These are phyloP conservation scores for Plantago elongata DNA, from an alignment of 257 asterid species.

Conservation along the genomic window DNA sequence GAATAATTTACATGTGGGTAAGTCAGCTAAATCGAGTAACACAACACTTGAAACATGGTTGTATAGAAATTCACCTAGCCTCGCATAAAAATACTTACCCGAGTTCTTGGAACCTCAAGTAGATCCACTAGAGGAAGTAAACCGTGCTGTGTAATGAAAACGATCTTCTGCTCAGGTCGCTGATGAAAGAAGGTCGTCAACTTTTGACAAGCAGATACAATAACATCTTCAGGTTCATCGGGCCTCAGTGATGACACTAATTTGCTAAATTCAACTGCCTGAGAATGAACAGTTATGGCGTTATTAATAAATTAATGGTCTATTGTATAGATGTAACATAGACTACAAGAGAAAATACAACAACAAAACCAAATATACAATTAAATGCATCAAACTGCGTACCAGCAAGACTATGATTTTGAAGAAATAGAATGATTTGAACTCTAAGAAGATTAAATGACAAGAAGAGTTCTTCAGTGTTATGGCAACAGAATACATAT, in stretches of 20 bases:
- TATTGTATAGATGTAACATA: conserved; percentile 13
- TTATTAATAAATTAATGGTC: conserved; percentile 7
- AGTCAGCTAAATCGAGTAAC: conserved; percentile 1
- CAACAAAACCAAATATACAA: background rate
- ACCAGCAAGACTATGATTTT: background rate
- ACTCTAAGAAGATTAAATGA: conserved; percentile 11
- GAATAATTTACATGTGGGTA: conserved; percentile 6
- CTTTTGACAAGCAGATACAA: conserved; percentile 89
- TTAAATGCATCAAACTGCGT: no score
- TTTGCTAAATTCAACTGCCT: conserved; percentile 95
- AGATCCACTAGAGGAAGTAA: conserved; percentile 91
- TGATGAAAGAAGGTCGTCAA: conserved; percentile 70
- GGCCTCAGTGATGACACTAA: conserved; percentile 85
- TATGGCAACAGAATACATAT: conserved; percentile 14
- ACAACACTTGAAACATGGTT: conserved; percentile 15
- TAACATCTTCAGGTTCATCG: conserved; percentile 89
- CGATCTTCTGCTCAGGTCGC: conserved; percentile 90
- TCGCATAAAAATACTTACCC: conserved; percentile 46
- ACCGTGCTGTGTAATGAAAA: conserved; percentile 91
- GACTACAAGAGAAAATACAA: background rate
- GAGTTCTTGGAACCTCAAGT: conserved; percentile 84
- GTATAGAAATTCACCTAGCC: conserved; percentile 20
- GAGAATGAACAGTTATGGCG: conserved; percentile 17
- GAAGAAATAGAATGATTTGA: background rate
- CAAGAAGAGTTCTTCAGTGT: conserved; percentile 9